phyloP scores from a whole-genome alignment of 345 rosid genomes.

The Garcia nutans region DNA sequence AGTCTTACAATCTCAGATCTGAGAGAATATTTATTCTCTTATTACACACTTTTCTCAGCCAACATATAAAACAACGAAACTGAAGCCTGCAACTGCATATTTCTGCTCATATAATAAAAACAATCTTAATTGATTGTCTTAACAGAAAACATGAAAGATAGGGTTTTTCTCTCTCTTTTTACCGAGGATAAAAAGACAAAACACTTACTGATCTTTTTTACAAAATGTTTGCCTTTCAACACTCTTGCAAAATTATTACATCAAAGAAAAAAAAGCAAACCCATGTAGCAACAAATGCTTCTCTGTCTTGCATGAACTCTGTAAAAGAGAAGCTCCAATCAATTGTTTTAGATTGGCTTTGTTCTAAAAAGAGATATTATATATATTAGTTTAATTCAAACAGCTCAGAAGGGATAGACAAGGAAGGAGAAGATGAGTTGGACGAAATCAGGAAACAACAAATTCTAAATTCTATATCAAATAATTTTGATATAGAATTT shows the following conservation, averaged over 20 bases:
- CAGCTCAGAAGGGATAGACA: constrained; percentile 99
- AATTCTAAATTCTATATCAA: constrained; percentile 19
- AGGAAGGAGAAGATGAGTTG: constrained; percentile 72
- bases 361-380: not conserved
- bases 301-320: not conserved
- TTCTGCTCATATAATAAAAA: constrained; percentile 32
- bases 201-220: not conserved
- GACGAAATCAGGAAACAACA: constrained; percentile 24
- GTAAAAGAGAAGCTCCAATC: too few relatives aligned
- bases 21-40: constrained; percentile 41
- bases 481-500: constrained; percentile 15
- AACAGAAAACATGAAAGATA: constrained; percentile 24
- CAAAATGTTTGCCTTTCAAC: not conserved
- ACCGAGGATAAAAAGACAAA: constrained; percentile 9
- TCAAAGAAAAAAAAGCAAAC: not conserved
- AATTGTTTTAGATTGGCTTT: too few relatives aligned
- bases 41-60: constrained; percentile 6
- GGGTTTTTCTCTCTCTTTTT: constrained; percentile 18
- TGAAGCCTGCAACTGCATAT: constrained; percentile 40
- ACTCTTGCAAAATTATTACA: not conserved
- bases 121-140: constrained; percentile 33
- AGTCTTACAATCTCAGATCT: constrained; percentile 29
- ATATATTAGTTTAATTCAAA: constrained; percentile 15
- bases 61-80: constrained; percentile 52
- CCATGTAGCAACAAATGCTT: constrained; percentile 3